Evolutionary conservation across 23 red algal species (phyloP), one percentile per base, ranked within the genome.

Genomic region (Gracilaria vermiculophylla): DNA sequence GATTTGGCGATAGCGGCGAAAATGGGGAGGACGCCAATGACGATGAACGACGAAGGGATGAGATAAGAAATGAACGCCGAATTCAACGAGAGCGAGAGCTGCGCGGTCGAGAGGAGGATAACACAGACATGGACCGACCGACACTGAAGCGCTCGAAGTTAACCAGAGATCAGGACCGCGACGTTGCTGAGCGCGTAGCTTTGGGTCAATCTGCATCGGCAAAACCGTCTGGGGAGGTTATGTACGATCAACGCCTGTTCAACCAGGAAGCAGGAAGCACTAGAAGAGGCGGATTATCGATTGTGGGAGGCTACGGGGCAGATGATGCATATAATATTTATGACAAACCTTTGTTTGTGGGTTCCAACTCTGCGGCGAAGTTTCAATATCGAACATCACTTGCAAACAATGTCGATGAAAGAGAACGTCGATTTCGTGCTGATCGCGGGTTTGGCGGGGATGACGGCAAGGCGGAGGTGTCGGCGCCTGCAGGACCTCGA

Each of bases 201-300:
- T 52, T 97, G 16, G 84, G 91, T 24, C 78, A 85, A 42, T 70
- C 48, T 53, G 76, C 76, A 25, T 37, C 60, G 23, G 83, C 56
- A 28, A 40, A 41, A n/a, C 71, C 64, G 13, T 53, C 31, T 40
- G 86, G 87, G 1, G 94, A 97, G 48, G 73, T 97, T 29, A 53
- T 83, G 70, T 92, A 86, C 52, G 94, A 97, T 79, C 89, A 97
- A 47, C 83, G 94, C 50, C 57, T 97, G 57, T 97, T 97, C 82
- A 87, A 87, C 25, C 87, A 85, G 33, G 84, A 80, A 49, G 67
- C 53, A 19, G 90, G 41, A 1, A 58, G 43, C 37, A 57, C 41
- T n/a, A 54, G 76, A 60, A 65, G 69, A 40, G 85, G 67, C 2
- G 40, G 37, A 16, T 17, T 53, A 41, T 65, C 74, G 53, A 20